phyloP scores from a whole-genome alignment of 2,329 filamentous ascomycete genomes.

The Venturia carpophila region DNA sequence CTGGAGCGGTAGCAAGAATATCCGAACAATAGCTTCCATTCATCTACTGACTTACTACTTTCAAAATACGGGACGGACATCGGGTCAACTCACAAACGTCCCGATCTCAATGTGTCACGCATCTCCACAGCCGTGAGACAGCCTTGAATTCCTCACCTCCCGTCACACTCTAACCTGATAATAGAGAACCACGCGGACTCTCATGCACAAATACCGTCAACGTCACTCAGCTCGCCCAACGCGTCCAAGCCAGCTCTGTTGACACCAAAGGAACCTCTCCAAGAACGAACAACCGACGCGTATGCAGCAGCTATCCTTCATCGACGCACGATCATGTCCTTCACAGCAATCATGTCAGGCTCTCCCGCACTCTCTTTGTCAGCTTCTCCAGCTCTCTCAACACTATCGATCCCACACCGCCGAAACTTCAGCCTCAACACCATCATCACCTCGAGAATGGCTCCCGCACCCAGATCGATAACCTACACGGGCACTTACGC shows the following conservation, averaged over 20 bases:
- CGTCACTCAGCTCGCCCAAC: neutral
- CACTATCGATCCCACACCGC: neutral
- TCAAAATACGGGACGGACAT: neutral
- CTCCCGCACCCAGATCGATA: neutral
- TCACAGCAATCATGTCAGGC: neutral
- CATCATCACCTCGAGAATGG: neutral
- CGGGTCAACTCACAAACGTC: neutral
- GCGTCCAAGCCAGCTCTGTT: neutral
- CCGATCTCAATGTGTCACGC: neutral
- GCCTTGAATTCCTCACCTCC: neutral
- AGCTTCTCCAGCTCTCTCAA: neutral
- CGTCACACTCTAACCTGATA: neutral
- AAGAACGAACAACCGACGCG: neutral
- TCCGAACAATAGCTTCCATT: neutral
- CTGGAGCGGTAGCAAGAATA: neutral
- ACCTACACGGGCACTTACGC: neutral
- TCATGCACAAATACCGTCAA: neutral
- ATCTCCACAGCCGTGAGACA: neutral
- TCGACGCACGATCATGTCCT: neutral
- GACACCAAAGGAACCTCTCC: neutral
- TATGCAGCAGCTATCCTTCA: neutral
- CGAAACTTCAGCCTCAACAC: conserved; percentile 11
- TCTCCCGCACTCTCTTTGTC: neutral
- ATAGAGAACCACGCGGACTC: neutral
- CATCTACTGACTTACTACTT: neutral